Conservation (phyloP, 2,329 filamentous ascomycete species). For the Monilinia laxa region DNA sequence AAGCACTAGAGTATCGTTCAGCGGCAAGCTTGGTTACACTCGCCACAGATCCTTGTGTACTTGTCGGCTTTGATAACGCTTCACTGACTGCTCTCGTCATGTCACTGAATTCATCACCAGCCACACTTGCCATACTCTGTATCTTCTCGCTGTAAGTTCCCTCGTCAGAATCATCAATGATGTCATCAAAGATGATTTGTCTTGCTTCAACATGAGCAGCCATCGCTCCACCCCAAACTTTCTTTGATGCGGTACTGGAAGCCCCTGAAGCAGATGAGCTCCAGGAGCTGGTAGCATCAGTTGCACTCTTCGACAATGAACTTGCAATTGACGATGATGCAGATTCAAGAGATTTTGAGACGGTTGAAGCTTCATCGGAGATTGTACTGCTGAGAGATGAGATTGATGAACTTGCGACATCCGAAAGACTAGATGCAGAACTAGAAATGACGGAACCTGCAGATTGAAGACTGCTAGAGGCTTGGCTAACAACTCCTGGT, state of each 20-base stretch:
- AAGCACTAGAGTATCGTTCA: slow-evolving; percentile 56
- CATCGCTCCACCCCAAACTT: slow-evolving; percentile 49
- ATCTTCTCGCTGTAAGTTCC: slow-evolving; percentile 51
- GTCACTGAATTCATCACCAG: slow-evolving; percentile 52
- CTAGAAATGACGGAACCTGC: slow-evolving; percentile 35
- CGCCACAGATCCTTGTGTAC: slow-evolving; percentile 46
- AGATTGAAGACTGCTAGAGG: slow-evolving; percentile 34
- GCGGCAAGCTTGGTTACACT: slow-evolving; percentile 51
- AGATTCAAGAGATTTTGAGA: slow-evolving; percentile 35
- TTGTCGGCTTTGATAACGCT: slow-evolving; percentile 49
- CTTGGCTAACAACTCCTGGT: slow-evolving; percentile 36
- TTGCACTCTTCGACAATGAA: slow-evolving; percentile 39
- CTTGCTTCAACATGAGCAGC: slow-evolving; percentile 48
- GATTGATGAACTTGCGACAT: slow-evolving; percentile 32
- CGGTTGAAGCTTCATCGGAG: slow-evolving; percentile 29
- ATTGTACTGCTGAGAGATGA: slow-evolving; percentile 29
- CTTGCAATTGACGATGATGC: slow-evolving; percentile 40
- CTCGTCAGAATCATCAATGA: slow-evolving; percentile 47
- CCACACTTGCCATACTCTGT: slow-evolving; percentile 51
- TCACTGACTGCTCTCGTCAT: slow-evolving; percentile 57
- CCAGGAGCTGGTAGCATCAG: slow-evolving; percentile 34
- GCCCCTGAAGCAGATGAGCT: slow-evolving; percentile 35
- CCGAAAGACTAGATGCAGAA: slow-evolving; percentile 32
- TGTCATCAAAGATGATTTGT: slow-evolving; percentile 49
- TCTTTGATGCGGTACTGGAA: slow-evolving; percentile 44